Percentiles rank a stretch among this genome's conserved stretches.
These are phyloP conservation scores for Ophiocordyceps camponoti-rufipedis DNA, from an alignment of 2,329 filamentous ascomycete species.

Conservation along the genomic window DNA sequence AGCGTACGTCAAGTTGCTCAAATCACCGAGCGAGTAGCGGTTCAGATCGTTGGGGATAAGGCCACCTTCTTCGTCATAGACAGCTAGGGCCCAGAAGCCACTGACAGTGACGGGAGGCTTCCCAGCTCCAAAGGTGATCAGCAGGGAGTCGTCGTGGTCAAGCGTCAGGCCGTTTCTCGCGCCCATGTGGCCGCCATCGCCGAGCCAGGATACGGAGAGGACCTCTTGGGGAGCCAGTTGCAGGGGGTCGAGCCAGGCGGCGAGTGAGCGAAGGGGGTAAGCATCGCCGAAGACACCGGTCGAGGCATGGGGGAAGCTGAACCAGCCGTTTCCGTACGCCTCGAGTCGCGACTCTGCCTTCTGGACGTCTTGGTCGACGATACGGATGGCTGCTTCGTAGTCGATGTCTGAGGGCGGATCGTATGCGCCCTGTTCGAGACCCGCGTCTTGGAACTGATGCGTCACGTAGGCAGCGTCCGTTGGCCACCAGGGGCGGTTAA, in stretches of 20 bases:
- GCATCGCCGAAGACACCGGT: not conserved
- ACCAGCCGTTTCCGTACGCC: not conserved
- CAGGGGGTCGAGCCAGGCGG: not conserved
- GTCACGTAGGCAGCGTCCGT: not conserved
- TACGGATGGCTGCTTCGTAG: not conserved
- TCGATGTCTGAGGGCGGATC: not conserved
- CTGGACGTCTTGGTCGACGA: not conserved
- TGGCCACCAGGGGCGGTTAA: not conserved
- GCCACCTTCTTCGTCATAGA: constrained; percentile 7
- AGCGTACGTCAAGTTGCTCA: constrained; percentile 8
- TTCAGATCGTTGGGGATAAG: constrained; percentile 9
- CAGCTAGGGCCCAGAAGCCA: constrained; percentile 11
- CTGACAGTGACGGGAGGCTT: constrained; percentile 1
- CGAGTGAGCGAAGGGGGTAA: not conserved
- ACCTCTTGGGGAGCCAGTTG: not conserved
- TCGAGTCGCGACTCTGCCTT: not conserved
- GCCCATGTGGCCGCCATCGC: not conserved
- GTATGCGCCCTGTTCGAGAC: not conserved
- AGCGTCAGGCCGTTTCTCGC: not conserved
- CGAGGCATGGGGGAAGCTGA: not conserved
- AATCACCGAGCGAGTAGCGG: constrained; percentile 9
- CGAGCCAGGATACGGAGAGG: not conserved
- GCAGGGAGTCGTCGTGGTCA: constrained; percentile 1
- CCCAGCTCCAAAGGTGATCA: constrained; percentile 2
- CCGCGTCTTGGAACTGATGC: not conserved